phyloP scores from a whole-genome alignment of 257 asterid genomes.

The Salvia hispanica region DNA sequence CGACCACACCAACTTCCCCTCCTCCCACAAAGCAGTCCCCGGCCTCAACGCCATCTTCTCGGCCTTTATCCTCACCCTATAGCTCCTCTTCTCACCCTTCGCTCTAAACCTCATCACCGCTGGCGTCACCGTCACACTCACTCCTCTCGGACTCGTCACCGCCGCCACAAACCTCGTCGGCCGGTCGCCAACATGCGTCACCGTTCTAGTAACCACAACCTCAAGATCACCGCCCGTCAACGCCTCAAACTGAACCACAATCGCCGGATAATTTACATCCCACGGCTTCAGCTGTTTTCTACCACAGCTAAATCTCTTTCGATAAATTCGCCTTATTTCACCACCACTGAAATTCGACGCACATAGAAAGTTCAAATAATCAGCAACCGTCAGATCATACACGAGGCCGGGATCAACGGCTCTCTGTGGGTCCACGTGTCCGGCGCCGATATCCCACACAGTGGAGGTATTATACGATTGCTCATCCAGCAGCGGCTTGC shows the following conservation, averaged over 20 bases:
- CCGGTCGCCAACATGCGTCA: constrained; percentile 52
- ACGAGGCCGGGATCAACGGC: constrained; percentile 84
- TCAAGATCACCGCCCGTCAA: constrained; percentile 11
- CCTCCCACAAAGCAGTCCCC: constrained; percentile 46
- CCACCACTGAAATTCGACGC: constrained; percentile 50
- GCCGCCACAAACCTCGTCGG: constrained; percentile 38
- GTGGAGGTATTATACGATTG: constrained; percentile 48
- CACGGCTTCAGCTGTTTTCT: constrained; percentile 51
- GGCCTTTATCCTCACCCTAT: constrained; percentile 46
- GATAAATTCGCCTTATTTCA: constrained; percentile 48
- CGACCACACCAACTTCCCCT: constrained; percentile 68
- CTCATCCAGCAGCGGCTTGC: constrained; percentile 65
- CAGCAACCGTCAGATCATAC: constrained; percentile 49
- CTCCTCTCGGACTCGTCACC: constrained; percentile 50
- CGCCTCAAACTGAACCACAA: constrained; percentile 50
- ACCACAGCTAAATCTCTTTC: constrained; percentile 41
- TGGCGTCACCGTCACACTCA: constrained; percentile 48
- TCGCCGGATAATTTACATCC: constrained; percentile 81
- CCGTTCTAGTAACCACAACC: constrained; percentile 50
- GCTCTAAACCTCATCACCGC: constrained; percentile 41
- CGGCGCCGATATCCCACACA: constrained; percentile 72
- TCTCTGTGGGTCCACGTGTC: constrained; percentile 73
- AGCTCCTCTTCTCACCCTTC: constrained; percentile 57
- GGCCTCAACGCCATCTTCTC: constrained; percentile 45
- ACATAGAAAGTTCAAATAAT: constrained; percentile 70